Evolutionary conservation across 257 asterid genomes (phyloP), one percentile per base, ranked within the genome.

Genomic region (Scutellaria baicalensis): DNA sequence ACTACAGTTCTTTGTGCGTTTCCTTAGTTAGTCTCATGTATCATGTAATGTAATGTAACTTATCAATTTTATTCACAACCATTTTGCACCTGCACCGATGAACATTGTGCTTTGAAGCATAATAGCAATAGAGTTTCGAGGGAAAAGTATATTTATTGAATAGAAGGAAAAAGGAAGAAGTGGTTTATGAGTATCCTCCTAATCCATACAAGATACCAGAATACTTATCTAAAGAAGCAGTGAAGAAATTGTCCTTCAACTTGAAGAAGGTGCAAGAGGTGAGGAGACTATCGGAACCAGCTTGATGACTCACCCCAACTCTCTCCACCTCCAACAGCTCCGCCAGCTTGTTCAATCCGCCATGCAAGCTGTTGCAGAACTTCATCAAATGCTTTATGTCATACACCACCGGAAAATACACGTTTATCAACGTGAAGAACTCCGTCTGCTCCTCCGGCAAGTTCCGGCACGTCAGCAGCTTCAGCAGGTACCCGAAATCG

Each of bases 371-470:
- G 54, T 81, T 76, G 52, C 82, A 73, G 49, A 78, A 80, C 79
- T 73, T 83, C 88, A 83, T 80, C 77, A 83, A 66, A 31, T 83
- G 85, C 57, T 83, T 83, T 60, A 80, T 75, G 39, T 84, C 88
- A 6, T 72, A 84, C 48, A 84, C 42, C 33, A 76, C 79, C 42
- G 61, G 61, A 27, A 81, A 84, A 12, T 78, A 84, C 13, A 84
- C 43, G 16, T 64, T 76, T 50, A 84, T 76, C 71, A 81, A 45
- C 13, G 61, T 36, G 65, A 81, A 78, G 62, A 84, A 84, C 47
- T 68, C 85, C 1, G 14, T 18, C 48, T 73, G 88, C 6, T 78
- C 61, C 17, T 84, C 88, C 4, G 88, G 88, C 73, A 84, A 47
- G 18, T 48, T 38, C 72, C 65, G 65, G 40, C 88, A 70, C 2